Evolutionary conservation across 1,284 basidiomycete genomes (phyloP), one percentile per base, ranked within the genome.

Genomic region (Volvariella volvacea): DNA sequence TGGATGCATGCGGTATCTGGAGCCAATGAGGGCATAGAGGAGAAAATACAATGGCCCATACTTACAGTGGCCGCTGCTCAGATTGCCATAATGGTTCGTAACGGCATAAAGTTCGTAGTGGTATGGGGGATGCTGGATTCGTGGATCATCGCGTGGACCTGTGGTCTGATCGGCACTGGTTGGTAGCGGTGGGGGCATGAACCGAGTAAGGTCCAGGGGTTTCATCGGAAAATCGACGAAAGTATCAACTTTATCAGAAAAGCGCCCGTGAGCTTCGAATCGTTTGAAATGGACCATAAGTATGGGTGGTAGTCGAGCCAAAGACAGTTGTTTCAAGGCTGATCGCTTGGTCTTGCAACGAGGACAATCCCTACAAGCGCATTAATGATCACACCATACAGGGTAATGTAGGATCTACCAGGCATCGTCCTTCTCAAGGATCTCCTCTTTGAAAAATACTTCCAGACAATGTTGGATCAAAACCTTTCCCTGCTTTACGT

Each of bases 211-310:
- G 59, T 99, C 95, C 30, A 99, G 71, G 22, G 68, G 67, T 47
- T 80, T 82, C 47, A 88, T 70, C 6, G 95, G 95, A 65, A 92
- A 99, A 49, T 93, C 88, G 43, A 94, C 85, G 44, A 82, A 76
- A 4, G 90, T 92, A 62, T 94, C 91, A 45, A 92, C 80, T 68
- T 98, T 98, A 69, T 98, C 93, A 39, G 92, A 94, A 64, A 95
- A 96, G 1, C 85, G 84, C 0, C 93, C 93, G 52, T 90, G 88
- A 51, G 87, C 87, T 39, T 89, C 88, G 68, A 99, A 99, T 25
- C 96, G 82, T 60, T 99, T 99, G 34, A 99, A 75, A 58, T 98
- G 94, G 54, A 99, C 93, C 50, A 99, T 72, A 10, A 99, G 76
- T 30, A 99, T 82, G 0, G 93, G 93, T 0, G 96, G 96, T 9